Base-by-base conservation (phyloP, 2,329 filamentous ascomycete genomes). In the Zasmidium angulare region DNA sequence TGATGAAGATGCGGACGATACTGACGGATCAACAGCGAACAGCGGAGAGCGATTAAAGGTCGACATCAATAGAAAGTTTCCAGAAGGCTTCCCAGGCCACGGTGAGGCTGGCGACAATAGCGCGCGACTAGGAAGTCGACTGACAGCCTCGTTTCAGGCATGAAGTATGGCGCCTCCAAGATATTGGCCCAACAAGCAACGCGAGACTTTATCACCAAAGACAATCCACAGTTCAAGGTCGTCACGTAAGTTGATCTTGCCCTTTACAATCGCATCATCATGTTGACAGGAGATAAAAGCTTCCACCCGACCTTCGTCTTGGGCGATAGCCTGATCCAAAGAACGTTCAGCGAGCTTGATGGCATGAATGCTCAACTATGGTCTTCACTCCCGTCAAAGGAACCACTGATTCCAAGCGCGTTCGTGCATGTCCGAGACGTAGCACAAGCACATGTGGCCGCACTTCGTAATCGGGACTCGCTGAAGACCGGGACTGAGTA, bases 181-280 rank as follows among this genome's bases (percentile, higher is more conserved):
- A 60, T 71, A 31, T 61, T 71, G 7, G 71, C 71, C 1, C 67
- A 70, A 49, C 67, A 70, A 49, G 69, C 69, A 4, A 64, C 67
- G 1, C 62, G 60, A 10, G 58, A 67, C 3, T 72, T 68, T 26
- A 36, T 65, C 1, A 24, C 53, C 3, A 36, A 61, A 3, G 50
- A 68, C 43, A 66, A 63, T 7, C 68, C 69, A 1, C 31, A 58
- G 1, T 74, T 65, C 55, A 60, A 55, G 14, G 24, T 71, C 20
- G 49, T 68, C 23, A 69, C 66, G 36, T 43, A 43, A 9, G 36
- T 19, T 3, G n/a, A 29, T 4, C 26, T 43, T 43, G n/a, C 36
- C 3, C n/a, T 4, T 10, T 43, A 17, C n/a, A 7, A 17, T 43
- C n/a, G 9, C n/a, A 3, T 14, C 7, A 17, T 19, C n/a, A 19